Evolutionary conservation across 371 early-diverging fungal genomes (phyloP), one percentile per base, ranked within the genome.

Genomic region (Syncephalastrum monosporum): DNA sequence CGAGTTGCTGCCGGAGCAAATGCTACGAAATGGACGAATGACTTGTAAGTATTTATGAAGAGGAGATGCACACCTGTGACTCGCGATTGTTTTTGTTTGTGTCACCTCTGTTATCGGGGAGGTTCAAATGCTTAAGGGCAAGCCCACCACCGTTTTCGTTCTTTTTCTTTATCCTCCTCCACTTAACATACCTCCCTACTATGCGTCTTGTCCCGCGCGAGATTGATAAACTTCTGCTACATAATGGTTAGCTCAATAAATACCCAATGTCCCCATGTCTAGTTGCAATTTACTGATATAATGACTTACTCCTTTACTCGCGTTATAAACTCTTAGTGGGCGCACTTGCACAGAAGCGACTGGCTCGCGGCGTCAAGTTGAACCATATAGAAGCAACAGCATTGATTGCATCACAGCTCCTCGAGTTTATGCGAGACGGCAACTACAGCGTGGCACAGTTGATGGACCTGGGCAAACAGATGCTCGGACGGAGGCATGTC

Each of bases 391-490:
- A 97, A 69, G 85, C 93, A 1, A 85, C 85, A 15, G 95, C 94
- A 3, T 71, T 97, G 47, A 87, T 97, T 47, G 89, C 91, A 10
- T 85, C 91, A 6, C 91, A 89, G 57, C 76, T 94, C 6, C 71
- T 93, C 47, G 95, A 96, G 70, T 81, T 91, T 29, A 89, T 91
- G 75, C 82, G 97, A 42, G 94, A 94, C 68, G 95, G 95, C 8
- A 75, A 68, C 17, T 88, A 93, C 61, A 82, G 90, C 1, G 93
- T 97, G 19, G 86, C 95, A 23, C 87, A 93, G 51, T 72, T 96
- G 48, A 93, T 94, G 93, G 80, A 89, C 53, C 55, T 93, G 12
- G 97, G 96, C 8, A 88, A 91, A 52, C 84, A 82, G 48, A 87
- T 95, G 62, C 82, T 97, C 6, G 97, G 97, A 1, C 81, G 83